These are phyloP conservation scores for Postia placenta DNA, from an alignment of 768 basidiomycete species.

Conservation along the genomic window DNA sequence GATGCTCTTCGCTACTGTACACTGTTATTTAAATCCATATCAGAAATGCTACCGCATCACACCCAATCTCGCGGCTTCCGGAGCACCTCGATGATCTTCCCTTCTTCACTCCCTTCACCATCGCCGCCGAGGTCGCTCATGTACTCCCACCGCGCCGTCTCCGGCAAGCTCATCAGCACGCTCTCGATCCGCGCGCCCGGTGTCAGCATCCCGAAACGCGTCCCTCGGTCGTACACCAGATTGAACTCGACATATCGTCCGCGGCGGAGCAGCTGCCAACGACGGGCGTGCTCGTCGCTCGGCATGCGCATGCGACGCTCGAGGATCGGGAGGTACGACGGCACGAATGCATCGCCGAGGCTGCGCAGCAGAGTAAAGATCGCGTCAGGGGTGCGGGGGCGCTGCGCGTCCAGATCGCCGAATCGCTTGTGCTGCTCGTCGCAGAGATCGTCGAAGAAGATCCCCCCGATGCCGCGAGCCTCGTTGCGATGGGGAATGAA, in stretches of 20 bases:
- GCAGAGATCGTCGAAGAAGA: constrained; percentile 95
- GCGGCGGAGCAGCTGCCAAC: constrained; percentile 91
- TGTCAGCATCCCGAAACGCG: constrained; percentile 57
- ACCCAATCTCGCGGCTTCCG: constrained; percentile 45
- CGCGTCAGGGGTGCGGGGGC: constrained; percentile 55
- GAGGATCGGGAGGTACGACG: constrained; percentile 88
- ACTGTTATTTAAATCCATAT: too few relatives aligned
- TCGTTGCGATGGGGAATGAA: constrained; percentile 84
- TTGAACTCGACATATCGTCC: constrained; percentile 90
- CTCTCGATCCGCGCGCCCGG: constrained; percentile 60
- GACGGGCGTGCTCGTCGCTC: constrained; percentile 58
- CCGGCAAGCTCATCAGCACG: constrained; percentile 60
- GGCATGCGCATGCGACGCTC: constrained; percentile 46
- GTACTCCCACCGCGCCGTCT: constrained; percentile 68
- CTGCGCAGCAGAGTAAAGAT: constrained; percentile 72
- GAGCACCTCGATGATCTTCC: constrained; percentile 43
- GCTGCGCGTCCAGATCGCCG: constrained; percentile 21
- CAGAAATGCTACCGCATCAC: too few relatives aligned
- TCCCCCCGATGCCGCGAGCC: constrained; percentile 83
- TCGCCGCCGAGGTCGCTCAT: constrained; percentile 44
- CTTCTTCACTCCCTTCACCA: constrained; percentile 43
- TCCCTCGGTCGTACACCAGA: constrained; percentile 63
- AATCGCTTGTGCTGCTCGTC: constrained; percentile 62
- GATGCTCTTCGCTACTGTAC: too few relatives aligned
- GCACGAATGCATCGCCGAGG: constrained; percentile 77